Base-by-base conservation (phyloP, 306 rosid genomes). In the Ammopiptanthus mongolicus region DNA sequence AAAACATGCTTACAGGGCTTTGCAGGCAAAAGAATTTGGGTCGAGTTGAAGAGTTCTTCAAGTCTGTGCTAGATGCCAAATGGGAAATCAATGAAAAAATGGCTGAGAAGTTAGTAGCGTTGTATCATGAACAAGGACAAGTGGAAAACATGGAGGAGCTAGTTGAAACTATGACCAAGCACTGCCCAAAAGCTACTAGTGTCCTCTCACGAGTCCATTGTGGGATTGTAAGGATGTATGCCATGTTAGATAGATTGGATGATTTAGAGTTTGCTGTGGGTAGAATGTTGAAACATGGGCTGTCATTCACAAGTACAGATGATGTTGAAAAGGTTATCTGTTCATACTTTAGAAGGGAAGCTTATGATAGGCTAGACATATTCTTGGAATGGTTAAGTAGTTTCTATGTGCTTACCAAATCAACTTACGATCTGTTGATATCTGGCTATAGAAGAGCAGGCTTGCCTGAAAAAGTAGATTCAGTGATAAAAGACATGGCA, bases 241-340 rank as follows among this genome's bases (percentile, higher is more conserved):
- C 85, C 4, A 29, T 71, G 81, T 53, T 69, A 65, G 96, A 86
- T 76, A 82, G 90, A 73, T 73, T 86, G 79, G 86, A 90, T 28
- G 83, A 78, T 69, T 76, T 87, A 22, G 91, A 89, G 65, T 78
- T 78, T 65, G 80, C 88, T 41, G 85, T 85, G 14, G 91, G 83
- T 22, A 84, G 91, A 69, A 85, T 89, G 95, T 57, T 89, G 65
- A 89, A 87, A 78, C 85, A 69, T 72, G 91, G 87, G 29, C 50
- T 80, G 29, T 73, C 82, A 25, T 87, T 89, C 72, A 65, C 69
- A 44, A 52, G 65, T 33, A 12, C 74, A 3, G 84, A 79, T 56
- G 93, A 69, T 76, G 83, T 89, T 19, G 94, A 87, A 66, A 85
- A 57, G 69, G 91, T 87, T 48, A 85, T 89, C 34, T 83, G 88